Evolutionary conservation across 768 basidiomycete genomes (phyloP).

Genomic region (Holtermanniella nyarrowii): DNA sequence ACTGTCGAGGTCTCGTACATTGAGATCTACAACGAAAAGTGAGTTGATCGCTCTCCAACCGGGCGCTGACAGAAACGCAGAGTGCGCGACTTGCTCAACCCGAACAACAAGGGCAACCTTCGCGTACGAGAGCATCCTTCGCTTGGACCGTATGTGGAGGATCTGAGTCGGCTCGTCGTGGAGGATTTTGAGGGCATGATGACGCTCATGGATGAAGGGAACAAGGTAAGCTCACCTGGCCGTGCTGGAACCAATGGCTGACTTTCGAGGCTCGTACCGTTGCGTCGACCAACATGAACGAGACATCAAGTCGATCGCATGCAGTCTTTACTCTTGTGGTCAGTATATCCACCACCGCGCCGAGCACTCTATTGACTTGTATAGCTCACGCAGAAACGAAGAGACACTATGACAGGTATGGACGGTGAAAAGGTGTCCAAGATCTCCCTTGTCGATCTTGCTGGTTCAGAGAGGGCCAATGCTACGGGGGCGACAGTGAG

Average conservation of each 20-base stretch:
- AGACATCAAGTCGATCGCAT: slow-evolving; percentile 96
- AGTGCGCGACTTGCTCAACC: slow-evolving; percentile 93
- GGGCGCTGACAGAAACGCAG: slow-evolving; percentile 44
- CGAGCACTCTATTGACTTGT: slow-evolving; percentile 3
- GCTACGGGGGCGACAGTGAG: slow-evolving; percentile 80
- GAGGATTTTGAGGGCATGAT: slow-evolving; percentile 92
- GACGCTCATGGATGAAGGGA: slow-evolving; percentile 99
- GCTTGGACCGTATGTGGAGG: slow-evolving; percentile 91
- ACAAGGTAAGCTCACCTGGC: slow-evolving; percentile 49
- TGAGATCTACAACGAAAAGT: slow-evolving; percentile 48
- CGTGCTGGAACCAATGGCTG: neutral
- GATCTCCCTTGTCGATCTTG: slow-evolving; percentile 92
- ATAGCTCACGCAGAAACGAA: slow-evolving; percentile 80
- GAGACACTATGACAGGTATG: slow-evolving; percentile 71
- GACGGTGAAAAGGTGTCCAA: slow-evolving; percentile 98
- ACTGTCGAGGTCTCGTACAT: slow-evolving; percentile 98
- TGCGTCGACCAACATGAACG: slow-evolving; percentile 99
- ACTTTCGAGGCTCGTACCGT: slow-evolving; percentile 66
- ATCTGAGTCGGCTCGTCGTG: slow-evolving; percentile 85
- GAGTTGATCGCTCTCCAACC: slow-evolving; percentile 1
- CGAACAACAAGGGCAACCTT: slow-evolving; percentile 90
- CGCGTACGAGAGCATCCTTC: slow-evolving; percentile 90
- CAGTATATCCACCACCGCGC: slow-evolving; percentile 1
- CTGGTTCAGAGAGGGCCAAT: slow-evolving; percentile 92
- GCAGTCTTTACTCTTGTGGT: slow-evolving; percentile 81